Evolutionary conservation across 805 yeast species (phyloP), one percentile per base, ranked within the genome.

Genomic region (Saccharomycopsis guyanensis): DNA sequence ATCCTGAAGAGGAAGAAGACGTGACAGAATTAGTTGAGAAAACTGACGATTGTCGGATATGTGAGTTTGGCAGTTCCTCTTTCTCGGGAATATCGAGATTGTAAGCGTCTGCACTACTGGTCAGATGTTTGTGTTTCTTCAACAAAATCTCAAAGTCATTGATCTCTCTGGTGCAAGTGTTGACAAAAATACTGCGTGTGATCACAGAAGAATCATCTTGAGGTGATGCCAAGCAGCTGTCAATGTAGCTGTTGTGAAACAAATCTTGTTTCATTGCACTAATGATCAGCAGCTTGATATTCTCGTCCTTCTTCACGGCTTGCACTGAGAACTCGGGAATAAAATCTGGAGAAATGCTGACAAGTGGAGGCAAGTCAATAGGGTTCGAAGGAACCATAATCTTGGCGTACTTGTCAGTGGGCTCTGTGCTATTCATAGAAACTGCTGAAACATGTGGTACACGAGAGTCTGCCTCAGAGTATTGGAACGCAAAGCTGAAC

Each of bases 241-340:
- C 53, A 32, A 51, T 40, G 25, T 34, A 51, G n/a, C 44, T 45
- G 34, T 51, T 51, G 31, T 49, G 50, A 27, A 49, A 45, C 22
- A 51, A 38, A 27, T 51, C 54, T 19, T 45, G 47, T 23, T 49
- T 42, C 52, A 51, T 51, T 3, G 45, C 50, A 15, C 23, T 31
- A 19, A 46, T 38, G 16, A 49, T 37, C 25, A 22, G 15, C 15
- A 23, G 29, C 20, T 49, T 43, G 13, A 51, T n/a, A 33, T 33
- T 31, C 22, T 51, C 50, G 18, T 24, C 13, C 25, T 44, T 47
- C 10, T 35, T 38, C 18, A 49, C 44, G 15, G 49, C 42, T 27
- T 51, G 54, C 16, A 51, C 27, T 4, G 42, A n/a, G 38, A 51
- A 51, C 33, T 51, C 54, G 1, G 52, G 52, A 13, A 51, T 39